A percentile compares a stretch with the other conserved stretches of the same genome.
Evolutionary conservation across 192 early-diverging fungal genomes (phyloP).

Genomic region (Coemansia sp.): DNA sequence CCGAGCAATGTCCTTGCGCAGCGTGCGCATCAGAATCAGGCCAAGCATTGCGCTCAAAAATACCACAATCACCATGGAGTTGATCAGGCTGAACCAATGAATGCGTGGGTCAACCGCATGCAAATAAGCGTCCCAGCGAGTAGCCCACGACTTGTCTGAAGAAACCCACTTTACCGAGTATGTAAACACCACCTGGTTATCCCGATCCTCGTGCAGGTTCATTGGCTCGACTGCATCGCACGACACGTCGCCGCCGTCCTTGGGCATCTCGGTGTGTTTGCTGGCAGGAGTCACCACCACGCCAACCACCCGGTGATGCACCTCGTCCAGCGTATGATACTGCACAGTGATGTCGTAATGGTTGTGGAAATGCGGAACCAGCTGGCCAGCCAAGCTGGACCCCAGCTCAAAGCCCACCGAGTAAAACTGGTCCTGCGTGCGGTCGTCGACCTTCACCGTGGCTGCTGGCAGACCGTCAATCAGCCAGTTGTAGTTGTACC

Average conservation of each 20-base stretch:
- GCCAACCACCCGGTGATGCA: conserved; percentile 81
- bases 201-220: conserved; percentile 47
- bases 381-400: conserved; percentile 18
- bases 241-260: conserved; percentile 16
- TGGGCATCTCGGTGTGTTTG: conserved; percentile 37
- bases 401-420: conserved; percentile 84
- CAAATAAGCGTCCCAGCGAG: conserved; percentile 84
- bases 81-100: conserved; percentile 94
- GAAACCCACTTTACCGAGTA: conserved; percentile 63
- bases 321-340: conserved; percentile 68
- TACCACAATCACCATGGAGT: conserved; percentile 90
- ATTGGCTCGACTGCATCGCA: conserved; percentile 48
- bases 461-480: conserved; percentile 92
- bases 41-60: conserved; percentile 90
- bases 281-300: conserved; percentile 75
- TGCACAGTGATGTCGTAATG: conserved; percentile 85
- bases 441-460: conserved; percentile 54
- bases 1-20: conserved; percentile 89
- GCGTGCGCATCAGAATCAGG: conserved; percentile 81
- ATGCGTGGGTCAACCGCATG: conserved; percentile 85
- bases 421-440: conserved; percentile 59
- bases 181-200: conserved; percentile 59
- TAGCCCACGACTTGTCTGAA: conserved; percentile 71
- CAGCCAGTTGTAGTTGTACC: conserved; percentile 78
- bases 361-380: conserved; percentile 67